These are phyloP conservation scores for Haplosporangium sp. DNA, from an alignment of 371 early-diverging fungal genomes.

Conservation along the genomic window DNA sequence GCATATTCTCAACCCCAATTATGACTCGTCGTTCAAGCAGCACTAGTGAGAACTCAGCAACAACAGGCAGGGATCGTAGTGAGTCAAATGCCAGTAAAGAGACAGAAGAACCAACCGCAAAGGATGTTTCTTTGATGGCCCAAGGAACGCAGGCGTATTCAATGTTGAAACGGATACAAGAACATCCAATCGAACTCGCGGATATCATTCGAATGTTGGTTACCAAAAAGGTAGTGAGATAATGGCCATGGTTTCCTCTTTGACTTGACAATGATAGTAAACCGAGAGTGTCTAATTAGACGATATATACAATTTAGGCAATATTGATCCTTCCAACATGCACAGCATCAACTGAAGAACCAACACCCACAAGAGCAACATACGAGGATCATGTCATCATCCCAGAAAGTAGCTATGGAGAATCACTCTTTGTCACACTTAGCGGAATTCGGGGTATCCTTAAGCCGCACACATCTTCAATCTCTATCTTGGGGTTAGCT, in stretches of 20 bases:
- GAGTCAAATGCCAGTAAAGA: constrained; percentile 21
- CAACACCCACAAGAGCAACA: constrained; percentile 15
- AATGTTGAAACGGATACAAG: constrained; percentile 43
- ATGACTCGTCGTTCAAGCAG: constrained; percentile 15
- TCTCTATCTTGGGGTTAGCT: constrained; percentile 32
- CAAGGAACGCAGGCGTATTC: constrained; percentile 40
- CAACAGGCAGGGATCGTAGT: constrained; percentile 18
- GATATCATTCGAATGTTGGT: constrained; percentile 47
- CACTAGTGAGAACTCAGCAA: constrained; percentile 2
- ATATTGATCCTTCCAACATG: constrained; percentile 45
- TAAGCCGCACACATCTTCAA: constrained; percentile 30
- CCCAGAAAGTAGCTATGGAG: constrained; percentile 38
- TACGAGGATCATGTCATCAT: constrained; percentile 52
- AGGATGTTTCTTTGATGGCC: constrained; percentile 42
- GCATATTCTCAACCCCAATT: constrained; percentile 7
- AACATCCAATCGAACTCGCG: constrained; percentile 49
- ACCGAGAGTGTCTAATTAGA: neutral
- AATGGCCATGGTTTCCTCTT: too few relatives aligned
- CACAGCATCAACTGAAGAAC: constrained; percentile 18
- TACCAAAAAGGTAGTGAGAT: constrained; percentile 34
- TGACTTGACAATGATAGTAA: too few relatives aligned
- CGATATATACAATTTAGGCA: constrained; percentile 20
- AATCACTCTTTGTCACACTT: constrained; percentile 47
- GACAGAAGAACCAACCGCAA: constrained; percentile 38
- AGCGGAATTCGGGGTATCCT: constrained; percentile 42